Conservation (phyloP, 2,329 filamentous ascomycete genomes). For the Phyllosticta paracitricarpa region DNA sequence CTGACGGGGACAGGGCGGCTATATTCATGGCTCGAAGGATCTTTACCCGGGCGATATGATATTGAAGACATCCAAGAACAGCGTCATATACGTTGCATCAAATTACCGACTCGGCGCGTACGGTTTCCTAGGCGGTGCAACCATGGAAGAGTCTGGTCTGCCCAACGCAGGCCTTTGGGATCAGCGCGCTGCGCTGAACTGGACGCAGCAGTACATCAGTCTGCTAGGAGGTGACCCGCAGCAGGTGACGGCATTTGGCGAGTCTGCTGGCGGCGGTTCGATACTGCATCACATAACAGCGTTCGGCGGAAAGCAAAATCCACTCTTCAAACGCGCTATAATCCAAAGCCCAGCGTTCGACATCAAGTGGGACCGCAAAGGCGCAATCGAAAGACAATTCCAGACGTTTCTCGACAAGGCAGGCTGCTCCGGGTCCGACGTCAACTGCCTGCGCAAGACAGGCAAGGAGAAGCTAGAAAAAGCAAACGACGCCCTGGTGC, state of each 20-base stretch:
- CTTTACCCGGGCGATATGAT: conserved; percentile 31
- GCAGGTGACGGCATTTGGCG: conserved; percentile 40
- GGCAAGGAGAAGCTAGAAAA: background rate
- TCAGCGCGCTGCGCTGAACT: conserved; percentile 38
- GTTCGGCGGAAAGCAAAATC: conserved; percentile 22
- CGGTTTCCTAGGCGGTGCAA: conserved; percentile 38
- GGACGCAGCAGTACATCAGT: conserved; percentile 39
- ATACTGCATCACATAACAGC: conserved; percentile 39
- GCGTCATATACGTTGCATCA: conserved; percentile 37
- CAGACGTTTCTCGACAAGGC: background rate
- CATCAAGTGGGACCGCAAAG: background rate
- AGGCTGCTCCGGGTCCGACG: background rate
- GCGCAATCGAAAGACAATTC: background rate
- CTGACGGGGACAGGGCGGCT: conserved; percentile 16
- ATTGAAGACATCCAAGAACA: conserved; percentile 27
- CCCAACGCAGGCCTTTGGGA: conserved; percentile 34
- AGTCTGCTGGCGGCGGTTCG: conserved; percentile 42
- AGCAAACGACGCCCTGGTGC: background rate
- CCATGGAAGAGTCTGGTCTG: conserved; percentile 32
- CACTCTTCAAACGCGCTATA: conserved; percentile 28
- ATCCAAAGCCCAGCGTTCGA: background rate
- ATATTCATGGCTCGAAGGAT: conserved; percentile 34
- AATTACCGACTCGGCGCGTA: conserved; percentile 39
- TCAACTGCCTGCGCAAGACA: background rate
- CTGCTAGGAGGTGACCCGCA: conserved; percentile 38